Conservation (phyloP, 805 yeast species). For the Ogataea neopini region DNA sequence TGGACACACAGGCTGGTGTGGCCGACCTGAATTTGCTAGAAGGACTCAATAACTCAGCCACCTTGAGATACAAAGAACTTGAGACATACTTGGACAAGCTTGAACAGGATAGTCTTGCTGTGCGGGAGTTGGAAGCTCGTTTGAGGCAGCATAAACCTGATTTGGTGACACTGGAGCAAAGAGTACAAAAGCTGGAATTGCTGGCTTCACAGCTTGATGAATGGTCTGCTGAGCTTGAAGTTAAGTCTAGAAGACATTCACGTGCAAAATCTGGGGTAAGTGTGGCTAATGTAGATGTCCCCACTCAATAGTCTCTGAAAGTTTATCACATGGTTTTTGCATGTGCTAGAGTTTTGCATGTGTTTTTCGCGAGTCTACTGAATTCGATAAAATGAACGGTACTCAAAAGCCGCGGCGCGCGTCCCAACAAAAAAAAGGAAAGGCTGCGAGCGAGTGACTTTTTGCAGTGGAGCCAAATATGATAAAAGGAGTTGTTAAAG, state of each 20-base stretch:
- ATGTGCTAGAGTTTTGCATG: constrained; percentile 5
- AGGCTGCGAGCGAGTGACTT: constrained; percentile 6
- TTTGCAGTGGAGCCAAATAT: constrained; percentile 7
- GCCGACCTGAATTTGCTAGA: constrained; percentile 49
- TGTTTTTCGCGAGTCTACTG: constrained; percentile 2
- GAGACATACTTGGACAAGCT: constrained; percentile 41
- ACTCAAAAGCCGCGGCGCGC: constrained; percentile 2
- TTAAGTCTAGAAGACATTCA: constrained; percentile 33
- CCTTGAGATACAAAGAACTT: constrained; percentile 49
- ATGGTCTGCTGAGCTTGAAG: constrained; percentile 58
- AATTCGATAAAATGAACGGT: background rate
- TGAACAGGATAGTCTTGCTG: constrained; percentile 17
- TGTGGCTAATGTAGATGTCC: background rate
- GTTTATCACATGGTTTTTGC: constrained; percentile 8
- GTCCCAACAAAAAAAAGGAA: constrained; percentile 12
- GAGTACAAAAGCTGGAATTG: constrained; percentile 43
- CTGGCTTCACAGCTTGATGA: constrained; percentile 59
- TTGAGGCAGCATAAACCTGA: constrained; percentile 12
- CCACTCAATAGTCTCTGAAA: background rate
- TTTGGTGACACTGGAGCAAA: constrained; percentile 35
- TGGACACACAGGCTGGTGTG: constrained; percentile 38
- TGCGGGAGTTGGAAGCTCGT: constrained; percentile 11
- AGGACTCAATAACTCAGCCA: constrained; percentile 58
- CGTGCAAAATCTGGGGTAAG: background rate
- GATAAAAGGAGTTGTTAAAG: constrained; percentile 5